Evolutionary conservation across 1,284 basidiomycete species (phyloP).

Genomic region (Leccinum griseonigrum): DNA sequence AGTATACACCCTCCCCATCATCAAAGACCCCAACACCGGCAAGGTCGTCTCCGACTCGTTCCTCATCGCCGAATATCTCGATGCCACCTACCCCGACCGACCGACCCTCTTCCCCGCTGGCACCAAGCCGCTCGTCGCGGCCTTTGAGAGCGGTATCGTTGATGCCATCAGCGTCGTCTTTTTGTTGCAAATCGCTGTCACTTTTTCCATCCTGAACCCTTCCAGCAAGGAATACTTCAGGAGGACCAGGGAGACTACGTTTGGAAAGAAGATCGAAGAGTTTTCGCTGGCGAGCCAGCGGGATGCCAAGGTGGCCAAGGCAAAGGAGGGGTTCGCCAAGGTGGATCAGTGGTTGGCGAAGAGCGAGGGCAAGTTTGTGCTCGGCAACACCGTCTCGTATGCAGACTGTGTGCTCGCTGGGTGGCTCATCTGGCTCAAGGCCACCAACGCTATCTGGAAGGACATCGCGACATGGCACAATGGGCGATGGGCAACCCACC

Average conservation of each 20-base stretch:
- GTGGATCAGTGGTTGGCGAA: background rate
- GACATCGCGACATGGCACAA: background rate
- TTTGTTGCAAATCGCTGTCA: slow-evolving; percentile 15
- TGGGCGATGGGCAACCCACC: background rate
- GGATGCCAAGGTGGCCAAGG: slow-evolving; percentile 24
- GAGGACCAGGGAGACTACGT: slow-evolving; percentile 26
- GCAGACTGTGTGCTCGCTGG: background rate
- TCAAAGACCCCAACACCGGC: slow-evolving; percentile 33
- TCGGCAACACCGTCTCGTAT: background rate
- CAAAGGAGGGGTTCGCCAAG: slow-evolving; percentile 15
- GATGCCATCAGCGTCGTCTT: slow-evolving; percentile 11
- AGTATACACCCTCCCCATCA: slow-evolving; percentile 39
- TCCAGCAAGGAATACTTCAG: slow-evolving; percentile 34
- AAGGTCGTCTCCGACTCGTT: slow-evolving; percentile 34
- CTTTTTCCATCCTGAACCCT: slow-evolving; percentile 23
- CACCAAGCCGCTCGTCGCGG: slow-evolving; percentile 21
- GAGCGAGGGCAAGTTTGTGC: background rate
- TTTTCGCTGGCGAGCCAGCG: slow-evolving; percentile 31
- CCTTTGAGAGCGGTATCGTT: slow-evolving; percentile 22
- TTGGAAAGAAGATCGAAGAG: slow-evolving; percentile 33
- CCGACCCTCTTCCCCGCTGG: slow-evolving; percentile 30
- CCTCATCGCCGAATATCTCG: slow-evolving; percentile 31
- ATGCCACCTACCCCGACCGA: slow-evolving; percentile 21
- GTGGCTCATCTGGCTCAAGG: background rate
- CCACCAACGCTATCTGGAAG: background rate